These are phyloP conservation scores for Escovopsis sp. DNA, from an alignment of 2,329 filamentous ascomycete genomes.

Conservation along the genomic window DNA sequence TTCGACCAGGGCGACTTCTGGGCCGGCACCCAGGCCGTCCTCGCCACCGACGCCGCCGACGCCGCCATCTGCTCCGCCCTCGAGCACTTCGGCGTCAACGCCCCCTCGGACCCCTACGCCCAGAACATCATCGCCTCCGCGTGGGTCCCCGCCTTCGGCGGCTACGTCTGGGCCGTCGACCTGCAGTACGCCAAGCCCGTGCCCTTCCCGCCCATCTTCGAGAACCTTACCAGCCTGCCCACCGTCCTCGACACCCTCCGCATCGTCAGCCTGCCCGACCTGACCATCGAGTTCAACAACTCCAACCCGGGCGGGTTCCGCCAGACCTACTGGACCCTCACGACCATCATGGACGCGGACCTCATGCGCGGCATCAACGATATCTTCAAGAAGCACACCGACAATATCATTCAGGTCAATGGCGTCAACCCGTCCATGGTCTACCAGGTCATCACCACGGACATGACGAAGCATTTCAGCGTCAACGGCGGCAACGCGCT, in stretches of 20 bases:
- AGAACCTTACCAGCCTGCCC: constrained; percentile 9
- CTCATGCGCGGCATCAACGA: constrained; percentile 11
- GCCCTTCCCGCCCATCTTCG: constrained; percentile 7
- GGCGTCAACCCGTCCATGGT: constrained; percentile 14
- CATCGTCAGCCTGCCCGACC: constrained; percentile 6
- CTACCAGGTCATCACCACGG: constrained; percentile 26
- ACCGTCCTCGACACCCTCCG: constrained; percentile 8
- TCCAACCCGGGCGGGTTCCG: constrained; percentile 11
- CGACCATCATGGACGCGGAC: constrained; percentile 6
- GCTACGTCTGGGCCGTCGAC: constrained; percentile 8
- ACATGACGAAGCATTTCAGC: constrained; percentile 18
- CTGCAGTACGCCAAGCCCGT: constrained; percentile 9
- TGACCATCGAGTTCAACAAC: constrained; percentile 10
- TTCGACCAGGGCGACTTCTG: constrained; percentile 22
- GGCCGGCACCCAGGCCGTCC: constrained; percentile 19
- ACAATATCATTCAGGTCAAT: constrained; percentile 7
- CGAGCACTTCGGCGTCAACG: constrained; percentile 8
- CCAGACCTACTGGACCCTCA: constrained; percentile 11
- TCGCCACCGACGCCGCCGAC: constrained; percentile 11
- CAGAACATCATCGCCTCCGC: constrained; percentile 11
- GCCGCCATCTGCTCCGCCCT: constrained; percentile 10
- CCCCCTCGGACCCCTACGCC: constrained; percentile 9
- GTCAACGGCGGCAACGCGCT: constrained; percentile 19
- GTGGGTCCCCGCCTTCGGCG: constrained; percentile 7
- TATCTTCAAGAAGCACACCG: constrained; percentile 11